Base-by-base conservation (phyloP, 2,329 filamentous ascomycete species). In the Trichophyton benhamiae region DNA sequence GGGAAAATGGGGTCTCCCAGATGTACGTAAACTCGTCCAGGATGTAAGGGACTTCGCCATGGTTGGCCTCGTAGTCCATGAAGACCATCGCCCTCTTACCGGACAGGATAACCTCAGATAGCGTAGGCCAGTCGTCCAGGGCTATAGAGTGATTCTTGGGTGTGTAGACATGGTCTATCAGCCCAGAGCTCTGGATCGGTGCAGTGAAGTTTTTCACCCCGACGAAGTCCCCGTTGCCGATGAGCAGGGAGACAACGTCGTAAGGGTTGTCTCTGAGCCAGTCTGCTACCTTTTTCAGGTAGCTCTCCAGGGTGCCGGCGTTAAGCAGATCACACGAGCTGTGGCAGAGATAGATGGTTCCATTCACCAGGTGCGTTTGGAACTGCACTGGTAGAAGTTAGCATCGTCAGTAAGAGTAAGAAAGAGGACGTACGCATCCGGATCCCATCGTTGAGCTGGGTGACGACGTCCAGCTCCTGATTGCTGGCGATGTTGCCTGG, bases 1-100 rank as follows among this genome's bases (percentile, higher is more conserved):
- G 90, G 60, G 90, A 88, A 71, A 95, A 96, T 0, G 89, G 88
- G 0, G 91, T 92, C 76, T 96, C 89, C 88, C 89, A 96, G 76
- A 95, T 82, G 70, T 95, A 88, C 4, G 82, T 83, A 76, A 96
- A 96, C 74, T 96, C 81, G 72, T 95, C 89, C 46, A 96, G 79
- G 48, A 96, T 81, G 83, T 89, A 96, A 0, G 91, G 90, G 17
- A 89, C 86, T 20, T 80, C 79, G 0, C 79, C 83, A 74, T 95
- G 88, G 72, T 96, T 85, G 66, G 90, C 88, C 66, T 86, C 79
- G 77, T 95, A 95, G 75, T 95, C 90, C 76, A 95, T 82, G 75
- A 94, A 90, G 72, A 94, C 81, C 65, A 95, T 80, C 1, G 88
- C 86, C 9, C 89, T 82, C 73, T 89, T 84, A 62, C 83, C 82